phyloP scores from a whole-genome alignment of 352 stramenopile genomes.

The Globisporangium viniferum region DNA sequence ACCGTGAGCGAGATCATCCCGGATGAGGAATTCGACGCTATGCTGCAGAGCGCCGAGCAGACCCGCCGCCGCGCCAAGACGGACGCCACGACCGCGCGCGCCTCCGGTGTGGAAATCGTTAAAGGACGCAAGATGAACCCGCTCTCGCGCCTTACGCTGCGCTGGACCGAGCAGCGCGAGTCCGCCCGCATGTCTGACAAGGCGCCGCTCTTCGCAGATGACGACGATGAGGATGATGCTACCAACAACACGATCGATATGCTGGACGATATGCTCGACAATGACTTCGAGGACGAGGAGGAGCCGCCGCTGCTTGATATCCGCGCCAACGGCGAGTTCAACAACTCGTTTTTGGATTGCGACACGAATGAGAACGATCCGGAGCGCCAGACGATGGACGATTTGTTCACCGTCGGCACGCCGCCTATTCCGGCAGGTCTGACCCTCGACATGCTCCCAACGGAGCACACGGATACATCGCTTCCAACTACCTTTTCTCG shows the following conservation, averaged over 20 bases:
- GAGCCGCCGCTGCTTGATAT: constrained; percentile 28
- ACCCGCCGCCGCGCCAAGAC: constrained; percentile 47
- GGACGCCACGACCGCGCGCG: constrained; percentile 26
- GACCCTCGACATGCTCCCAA: constrained; percentile 46
- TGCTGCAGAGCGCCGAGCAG: constrained; percentile 33
- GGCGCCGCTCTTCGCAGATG: neutral
- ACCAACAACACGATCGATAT: constrained; percentile 10
- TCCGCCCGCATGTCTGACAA: constrained; percentile 9
- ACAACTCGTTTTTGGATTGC: constrained; percentile 49
- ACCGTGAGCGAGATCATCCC: constrained; percentile 18
- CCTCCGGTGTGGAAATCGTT: constrained; percentile 14
- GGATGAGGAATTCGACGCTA: constrained; percentile 32
- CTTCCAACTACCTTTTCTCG: constrained; percentile 26
- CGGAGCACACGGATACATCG: constrained; percentile 32
- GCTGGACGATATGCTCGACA: constrained; percentile 20
- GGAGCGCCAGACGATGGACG: constrained; percentile 40
- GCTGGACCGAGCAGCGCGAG: constrained; percentile 22
- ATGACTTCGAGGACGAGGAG: constrained; percentile 9
- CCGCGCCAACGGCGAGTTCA: constrained; percentile 17
- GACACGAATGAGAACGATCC: constrained; percentile 50
- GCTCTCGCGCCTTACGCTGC: constrained; percentile 47
- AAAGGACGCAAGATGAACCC: constrained; percentile 41
- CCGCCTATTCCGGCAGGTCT: constrained; percentile 48
- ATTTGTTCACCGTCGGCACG: constrained; percentile 39
- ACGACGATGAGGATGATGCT: constrained; percentile 4